Conservation (phyloP, 139 green algal species). For the Micractinium sp. region DNA sequence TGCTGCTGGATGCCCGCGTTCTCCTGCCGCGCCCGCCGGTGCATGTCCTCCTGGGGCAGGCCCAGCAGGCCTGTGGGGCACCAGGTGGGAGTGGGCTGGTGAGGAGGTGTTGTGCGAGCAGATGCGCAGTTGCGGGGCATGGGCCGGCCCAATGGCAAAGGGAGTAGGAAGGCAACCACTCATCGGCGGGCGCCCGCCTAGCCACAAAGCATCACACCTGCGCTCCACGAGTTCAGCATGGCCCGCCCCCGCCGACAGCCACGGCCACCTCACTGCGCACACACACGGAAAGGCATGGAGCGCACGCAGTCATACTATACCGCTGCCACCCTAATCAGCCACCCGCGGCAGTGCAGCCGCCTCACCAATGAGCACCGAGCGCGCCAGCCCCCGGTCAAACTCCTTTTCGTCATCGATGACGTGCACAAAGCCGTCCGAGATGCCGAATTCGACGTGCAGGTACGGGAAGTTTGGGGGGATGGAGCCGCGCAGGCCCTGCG, state of each 20-base stretch:
- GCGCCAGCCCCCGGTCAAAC: slow-evolving; percentile 82
- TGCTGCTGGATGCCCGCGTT: slow-evolving; percentile 57
- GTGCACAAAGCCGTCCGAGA: slow-evolving; percentile 84
- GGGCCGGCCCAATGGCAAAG: background rate
- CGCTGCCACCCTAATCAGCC: no score
- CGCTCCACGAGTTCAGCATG: no score
- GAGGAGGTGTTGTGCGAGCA: background rate
- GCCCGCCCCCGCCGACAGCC: no score
- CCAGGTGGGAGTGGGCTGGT: background rate
- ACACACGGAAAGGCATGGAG: no score
- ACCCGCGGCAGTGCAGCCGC: background rate
- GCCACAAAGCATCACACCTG: no score
- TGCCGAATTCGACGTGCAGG: slow-evolving; percentile 89
- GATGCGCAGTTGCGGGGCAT: background rate
- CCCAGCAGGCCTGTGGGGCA: slow-evolving; percentile 75
- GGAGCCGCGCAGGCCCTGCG: slow-evolving; percentile 80
- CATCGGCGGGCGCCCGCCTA: no score
- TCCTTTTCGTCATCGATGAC: slow-evolving; percentile 93
- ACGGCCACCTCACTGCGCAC: no score
- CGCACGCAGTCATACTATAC: no score
- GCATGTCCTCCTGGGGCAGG: slow-evolving; percentile 79
- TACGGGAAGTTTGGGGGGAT: slow-evolving; percentile 98
- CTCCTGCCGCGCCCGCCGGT: slow-evolving; percentile 56
- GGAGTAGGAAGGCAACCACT: background rate
- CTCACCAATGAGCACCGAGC: slow-evolving; percentile 72